Percentiles rank a stretch among this genome's conserved stretches.
These are phyloP conservation scores for Mucor velutinosus DNA, from an alignment of 371 early-diverging fungal species.

Conservation along the genomic window DNA sequence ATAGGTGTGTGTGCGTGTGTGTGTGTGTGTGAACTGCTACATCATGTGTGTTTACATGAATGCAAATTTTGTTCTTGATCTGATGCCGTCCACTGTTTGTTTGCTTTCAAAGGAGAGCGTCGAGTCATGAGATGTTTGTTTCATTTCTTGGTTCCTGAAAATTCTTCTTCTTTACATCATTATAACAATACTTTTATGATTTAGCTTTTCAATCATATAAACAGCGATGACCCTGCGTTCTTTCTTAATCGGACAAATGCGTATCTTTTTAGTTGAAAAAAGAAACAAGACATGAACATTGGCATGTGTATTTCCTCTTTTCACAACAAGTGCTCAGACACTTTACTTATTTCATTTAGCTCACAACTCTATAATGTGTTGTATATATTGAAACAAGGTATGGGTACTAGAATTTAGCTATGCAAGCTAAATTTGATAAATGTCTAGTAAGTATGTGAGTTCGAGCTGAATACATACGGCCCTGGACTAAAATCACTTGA, in stretches of 20 bases:
- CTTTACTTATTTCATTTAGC: not conserved
- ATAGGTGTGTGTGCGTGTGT: not conserved
- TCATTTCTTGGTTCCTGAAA: not conserved
- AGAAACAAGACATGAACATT: not conserved
- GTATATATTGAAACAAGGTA: not conserved
- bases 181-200: not conserved
- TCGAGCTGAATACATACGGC: not conserved
- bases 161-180: not conserved
- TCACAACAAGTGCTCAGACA: not conserved
- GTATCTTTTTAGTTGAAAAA: not conserved
- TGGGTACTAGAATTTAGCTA: too few species aligned
- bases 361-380: not conserved
- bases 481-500: not conserved
- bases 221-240: not conserved
- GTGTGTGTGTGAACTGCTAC: not conserved
- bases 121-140: not conserved
- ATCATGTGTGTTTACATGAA: not conserved
- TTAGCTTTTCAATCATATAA: not conserved
- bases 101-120: not conserved
- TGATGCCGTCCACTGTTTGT: not conserved
- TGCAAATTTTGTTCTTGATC: not conserved
- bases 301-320: not conserved
- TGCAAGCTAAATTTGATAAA: too few species aligned
- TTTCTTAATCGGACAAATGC: not conserved
- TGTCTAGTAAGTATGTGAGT: not conserved